Evolutionary conservation across 2,329 filamentous ascomycete genomes (phyloP).

Genomic region (Emergomyces pasteurianus): DNA sequence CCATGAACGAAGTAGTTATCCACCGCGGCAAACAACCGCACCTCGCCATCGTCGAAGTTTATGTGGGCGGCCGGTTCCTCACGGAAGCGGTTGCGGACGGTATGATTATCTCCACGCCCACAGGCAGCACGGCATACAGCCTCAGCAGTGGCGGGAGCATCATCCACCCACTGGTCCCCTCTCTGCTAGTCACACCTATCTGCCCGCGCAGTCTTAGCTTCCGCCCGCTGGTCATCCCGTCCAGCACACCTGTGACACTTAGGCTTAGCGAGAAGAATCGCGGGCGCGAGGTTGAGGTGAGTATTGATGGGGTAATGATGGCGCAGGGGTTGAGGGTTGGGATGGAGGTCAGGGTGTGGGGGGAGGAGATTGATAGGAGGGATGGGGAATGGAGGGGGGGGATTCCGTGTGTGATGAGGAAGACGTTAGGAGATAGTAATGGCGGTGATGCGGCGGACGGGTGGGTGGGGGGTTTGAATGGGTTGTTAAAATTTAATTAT

Average conservation of each 20-base stretch:
- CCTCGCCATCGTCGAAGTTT: slow-evolving; percentile 83
- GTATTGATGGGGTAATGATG: slow-evolving; percentile 60
- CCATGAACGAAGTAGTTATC: slow-evolving; percentile 91
- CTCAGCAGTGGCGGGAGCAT: slow-evolving; percentile 88
- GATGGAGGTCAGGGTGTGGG: slow-evolving; percentile 78
- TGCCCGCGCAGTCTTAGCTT: slow-evolving; percentile 88
- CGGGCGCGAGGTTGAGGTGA: slow-evolving; percentile 64
- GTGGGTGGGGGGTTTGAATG: slow-evolving; percentile 92
- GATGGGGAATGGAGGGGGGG: slow-evolving; percentile 54
- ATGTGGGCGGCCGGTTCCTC: slow-evolving; percentile 74
- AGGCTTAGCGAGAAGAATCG: slow-evolving; percentile 71
- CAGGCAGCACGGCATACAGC: slow-evolving; percentile 89
- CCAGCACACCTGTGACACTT: slow-evolving; percentile 45
- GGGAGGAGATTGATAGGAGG: slow-evolving; percentile 56
- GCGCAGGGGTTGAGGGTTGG: slow-evolving; percentile 58
- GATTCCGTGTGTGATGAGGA: slow-evolving; percentile 80
- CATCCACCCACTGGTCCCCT: slow-evolving; percentile 82
- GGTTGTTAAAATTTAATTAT: slow-evolving; percentile 91
- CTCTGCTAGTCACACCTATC: slow-evolving; percentile 83
- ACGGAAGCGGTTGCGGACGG: slow-evolving; percentile 93
- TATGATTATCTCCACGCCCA: slow-evolving; percentile 87
- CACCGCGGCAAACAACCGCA: slow-evolving; percentile 85
- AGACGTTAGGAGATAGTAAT: slow-evolving; percentile 28
- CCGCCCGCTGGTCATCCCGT: slow-evolving; percentile 80
- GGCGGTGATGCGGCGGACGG: slow-evolving; percentile 58